Base-by-base conservation (phyloP, 805 yeast genomes). In the Candida tibetensis region DNA sequence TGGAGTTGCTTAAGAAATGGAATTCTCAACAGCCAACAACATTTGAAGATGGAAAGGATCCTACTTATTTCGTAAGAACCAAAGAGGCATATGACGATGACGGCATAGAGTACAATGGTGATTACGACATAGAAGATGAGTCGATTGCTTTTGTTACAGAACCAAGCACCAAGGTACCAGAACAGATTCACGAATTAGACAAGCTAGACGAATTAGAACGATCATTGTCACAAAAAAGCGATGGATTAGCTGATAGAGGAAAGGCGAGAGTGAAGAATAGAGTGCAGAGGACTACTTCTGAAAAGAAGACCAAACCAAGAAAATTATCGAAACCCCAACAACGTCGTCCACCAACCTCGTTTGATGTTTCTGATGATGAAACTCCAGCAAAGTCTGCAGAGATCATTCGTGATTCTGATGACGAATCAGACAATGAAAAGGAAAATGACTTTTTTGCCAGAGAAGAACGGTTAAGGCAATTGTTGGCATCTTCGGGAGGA, bases 321-420 rank as follows among this genome's bases (percentile, higher is more conserved):
- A 33, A 26, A 15, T 30, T 35, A 26, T 26, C 28, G 32, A 33
- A 37, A 23, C 8, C 15, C 30, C 17, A 15, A 25, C 32, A 34
- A 15, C 45, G 49, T 5, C 39, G 49, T 13, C 49, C 55, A 2
- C 55, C 64, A 6, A 52, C 53, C 13, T 39, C 58, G 39, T 58
- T 63, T 39, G 57, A 60, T 23, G 40, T 60, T 5, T 53, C 70
- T 17, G 71, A 61, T 27, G 64, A 55, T 22, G 68, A 34, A 22
- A 14, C 31, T 8, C 45, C 49, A 5, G 51, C 59, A 35, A 66
- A 72, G 30, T 81, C 88, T 1, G 60, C 81, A 3, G 79, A 74
- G 39, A 74, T 60, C 46, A 73, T 82, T 32, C 65, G 65, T 35
- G 82, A 74, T 36, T 79, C 85, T 2, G 88, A 81, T 52, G 85